phyloP scores from a whole-genome alignment of 2,329 filamentous ascomycete species.

The Fusarium tuaranense region DNA sequence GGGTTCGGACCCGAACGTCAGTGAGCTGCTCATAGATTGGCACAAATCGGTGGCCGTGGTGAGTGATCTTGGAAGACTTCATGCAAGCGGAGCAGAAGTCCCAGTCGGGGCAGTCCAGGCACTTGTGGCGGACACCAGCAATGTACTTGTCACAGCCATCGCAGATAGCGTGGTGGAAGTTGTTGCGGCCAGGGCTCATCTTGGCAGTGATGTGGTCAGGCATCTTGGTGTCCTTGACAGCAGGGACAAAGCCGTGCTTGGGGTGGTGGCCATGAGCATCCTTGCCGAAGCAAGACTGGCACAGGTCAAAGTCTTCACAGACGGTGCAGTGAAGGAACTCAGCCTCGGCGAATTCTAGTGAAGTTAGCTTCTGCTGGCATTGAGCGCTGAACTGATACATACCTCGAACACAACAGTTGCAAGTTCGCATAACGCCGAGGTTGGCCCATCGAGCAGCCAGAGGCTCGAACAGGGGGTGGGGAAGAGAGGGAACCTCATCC shows the following conservation, averaged over 20 bases:
- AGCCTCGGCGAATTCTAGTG: conserved; percentile 75
- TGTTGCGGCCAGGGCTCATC: conserved; percentile 83
- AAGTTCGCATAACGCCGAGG: conserved; percentile 68
- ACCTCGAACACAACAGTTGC: conserved; percentile 71
- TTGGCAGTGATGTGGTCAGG: conserved; percentile 72
- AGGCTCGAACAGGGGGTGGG: conserved; percentile 37
- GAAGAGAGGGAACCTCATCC: conserved; percentile 27
- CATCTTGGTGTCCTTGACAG: conserved; percentile 71
- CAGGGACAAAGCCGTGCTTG: conserved; percentile 81
- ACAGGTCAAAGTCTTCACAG: conserved; percentile 94
- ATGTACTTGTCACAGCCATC: conserved; percentile 94
- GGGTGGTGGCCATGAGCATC: conserved; percentile 92
- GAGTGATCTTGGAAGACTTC: conserved; percentile 72
- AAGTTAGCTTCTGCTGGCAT: conserved; percentile 18
- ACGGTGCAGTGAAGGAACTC: conserved; percentile 86
- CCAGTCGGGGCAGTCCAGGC: conserved; percentile 96
- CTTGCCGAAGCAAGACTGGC: conserved; percentile 80
- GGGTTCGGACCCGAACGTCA: conserved; percentile 32
- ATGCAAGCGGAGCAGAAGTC: conserved; percentile 90
- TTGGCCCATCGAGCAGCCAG: conserved; percentile 33
- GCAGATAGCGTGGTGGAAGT: conserved; percentile 88
- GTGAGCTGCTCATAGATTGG: conserved; percentile 81
- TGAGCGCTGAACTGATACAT: conserved; percentile 6
- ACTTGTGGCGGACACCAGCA: conserved; percentile 93
- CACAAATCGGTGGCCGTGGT: conserved; percentile 89